phyloP scores from a whole-genome alignment of 495 filamentous ascomycete genomes.

The Astrothelium subdiscretum region DNA sequence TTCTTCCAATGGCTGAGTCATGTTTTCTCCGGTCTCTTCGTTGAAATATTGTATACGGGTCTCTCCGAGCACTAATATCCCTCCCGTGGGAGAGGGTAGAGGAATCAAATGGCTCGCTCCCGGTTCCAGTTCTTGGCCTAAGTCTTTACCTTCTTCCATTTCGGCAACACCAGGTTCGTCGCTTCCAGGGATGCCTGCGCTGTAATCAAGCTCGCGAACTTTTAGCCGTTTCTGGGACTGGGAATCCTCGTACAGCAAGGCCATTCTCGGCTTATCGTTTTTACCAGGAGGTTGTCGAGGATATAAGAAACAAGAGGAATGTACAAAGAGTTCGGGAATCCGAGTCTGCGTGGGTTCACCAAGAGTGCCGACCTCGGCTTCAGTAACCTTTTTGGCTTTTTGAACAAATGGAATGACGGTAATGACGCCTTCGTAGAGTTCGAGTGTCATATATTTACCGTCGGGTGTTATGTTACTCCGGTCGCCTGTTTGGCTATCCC shows the following conservation, averaged over 20 bases:
- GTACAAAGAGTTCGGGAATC: constrained; percentile 77
- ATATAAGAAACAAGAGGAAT: constrained; percentile 70
- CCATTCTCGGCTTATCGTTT: constrained; percentile 59
- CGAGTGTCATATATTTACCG: constrained; percentile 67
- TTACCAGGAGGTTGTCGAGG: constrained; percentile 35
- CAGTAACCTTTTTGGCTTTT: constrained; percentile 32
- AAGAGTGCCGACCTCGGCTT: constrained; percentile 43
- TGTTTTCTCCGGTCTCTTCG: constrained; percentile 50
- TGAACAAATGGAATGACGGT: constrained; percentile 61
- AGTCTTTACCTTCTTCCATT: constrained; percentile 38
- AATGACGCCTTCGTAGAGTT: constrained; percentile 82
- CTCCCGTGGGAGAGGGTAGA: constrained; percentile 46
- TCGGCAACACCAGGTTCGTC: constrained; percentile 39
- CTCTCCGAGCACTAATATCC: constrained; percentile 71
- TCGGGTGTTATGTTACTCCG: constrained; percentile 74
- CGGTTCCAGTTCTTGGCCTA: constrained; percentile 52
- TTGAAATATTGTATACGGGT: constrained; percentile 74
- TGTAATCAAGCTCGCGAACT: constrained; percentile 44
- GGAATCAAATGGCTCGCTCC: constrained; percentile 78
- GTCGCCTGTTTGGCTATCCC: constrained; percentile 64
- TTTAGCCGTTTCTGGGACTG: constrained; percentile 47
- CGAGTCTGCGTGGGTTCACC: constrained; percentile 60
- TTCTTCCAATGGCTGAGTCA: constrained; percentile 51
- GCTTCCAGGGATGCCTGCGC: constrained; percentile 27
- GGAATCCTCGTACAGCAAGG: constrained; percentile 70